Percentiles rank a stretch among this genome's conserved stretches.
These are phyloP conservation scores for Neopestalotiopsis sp. DNA, from an alignment of 2,329 filamentous ascomycete species.

Conservation along the genomic window DNA sequence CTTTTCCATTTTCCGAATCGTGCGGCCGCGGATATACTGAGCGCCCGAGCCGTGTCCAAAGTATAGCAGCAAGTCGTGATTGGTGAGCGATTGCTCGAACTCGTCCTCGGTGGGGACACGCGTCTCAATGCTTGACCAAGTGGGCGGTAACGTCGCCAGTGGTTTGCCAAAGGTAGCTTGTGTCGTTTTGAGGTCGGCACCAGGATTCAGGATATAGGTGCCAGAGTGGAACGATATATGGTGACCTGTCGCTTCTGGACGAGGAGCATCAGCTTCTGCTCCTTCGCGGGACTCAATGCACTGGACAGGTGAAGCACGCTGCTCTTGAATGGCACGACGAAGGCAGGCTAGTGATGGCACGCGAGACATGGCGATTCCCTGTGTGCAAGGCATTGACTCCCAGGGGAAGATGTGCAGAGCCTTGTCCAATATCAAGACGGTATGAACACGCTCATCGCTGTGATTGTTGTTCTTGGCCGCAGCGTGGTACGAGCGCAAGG, in stretches of 20 bases:
- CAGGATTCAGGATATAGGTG: slow-evolving; percentile 89
- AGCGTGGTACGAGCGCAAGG: slow-evolving; percentile 78
- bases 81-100: slow-evolving; percentile 71
- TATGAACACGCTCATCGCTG: slow-evolving; percentile 63
- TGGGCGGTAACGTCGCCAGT: slow-evolving; percentile 68
- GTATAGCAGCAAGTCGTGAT: slow-evolving; percentile 81
- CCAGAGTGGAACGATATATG: slow-evolving; percentile 62
- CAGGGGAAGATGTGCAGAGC: slow-evolving; percentile 90
- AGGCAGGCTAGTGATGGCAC: slow-evolving; percentile 87
- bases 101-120: slow-evolving; percentile 77
- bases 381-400: slow-evolving; percentile 91
- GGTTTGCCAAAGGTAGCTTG: slow-evolving; percentile 74
- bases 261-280: slow-evolving; percentile 31
- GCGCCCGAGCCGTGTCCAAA: slow-evolving; percentile 96
- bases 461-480: slow-evolving; percentile 46
- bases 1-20: slow-evolving; percentile 77
- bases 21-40: slow-evolving; percentile 88
- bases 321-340: slow-evolving; percentile 73
- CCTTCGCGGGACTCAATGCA: slow-evolving; percentile 27
- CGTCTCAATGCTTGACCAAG: slow-evolving; percentile 75
- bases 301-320: slow-evolving; percentile 29
- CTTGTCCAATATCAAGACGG: slow-evolving; percentile 90
- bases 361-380: slow-evolving; percentile 79
- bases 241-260: slow-evolving; percentile 50
- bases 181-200: slow-evolving; percentile 81